Evolutionary conservation across 768 basidiomycete genomes (phyloP), one percentile per base, ranked within the genome.

Genomic region (Trichaptum fuscoviolaceum): DNA sequence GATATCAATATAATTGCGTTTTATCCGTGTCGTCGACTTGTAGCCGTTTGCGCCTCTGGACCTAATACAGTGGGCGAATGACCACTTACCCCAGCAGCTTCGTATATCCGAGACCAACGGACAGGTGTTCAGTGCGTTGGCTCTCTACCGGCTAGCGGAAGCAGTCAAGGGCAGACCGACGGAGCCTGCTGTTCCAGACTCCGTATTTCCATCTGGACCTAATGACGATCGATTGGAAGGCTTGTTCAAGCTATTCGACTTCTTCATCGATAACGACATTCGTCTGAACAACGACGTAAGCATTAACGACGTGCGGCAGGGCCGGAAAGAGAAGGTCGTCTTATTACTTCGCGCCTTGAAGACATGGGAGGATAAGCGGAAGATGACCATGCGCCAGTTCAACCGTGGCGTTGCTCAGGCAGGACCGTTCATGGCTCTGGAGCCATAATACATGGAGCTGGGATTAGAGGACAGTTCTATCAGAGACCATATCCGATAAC

Each of bases 51-150:
- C 42, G 42, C 42, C 42, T 63, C 74, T 75, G 1, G 76, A 73
- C n/a, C 81, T 95, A 25, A 81, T 98, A 30, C 86, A 88, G 35
- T 99, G 96, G 96, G 91, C 93, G 25, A 99, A 99, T 77, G 79
- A 83, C 4, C 88, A 91, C 71, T 82, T 99, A 0, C 93, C 96
- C 1, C 70, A 79, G 8, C 75, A 81, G 2, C 78, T 87, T 9
- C 87, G 86, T 69, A 84, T 92, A 69, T 78, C 70, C 4, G 84
- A 89, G 68, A 67, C 70, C 0, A 67, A 73, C 1, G 75, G 68
- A 62, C 75, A 83, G 58, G 77, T 84, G 25, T 89, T 81, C 77
- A 85, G 79, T 6, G 96, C 96, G 3, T 83, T 96, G 35, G 84
- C 87, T 12, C 84, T 98, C 24, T 86, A 95, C 65, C 90, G 96